Evolutionary conservation across 2,329 filamentous ascomycete species (phyloP).

Genomic region (Amphichorda felina): DNA sequence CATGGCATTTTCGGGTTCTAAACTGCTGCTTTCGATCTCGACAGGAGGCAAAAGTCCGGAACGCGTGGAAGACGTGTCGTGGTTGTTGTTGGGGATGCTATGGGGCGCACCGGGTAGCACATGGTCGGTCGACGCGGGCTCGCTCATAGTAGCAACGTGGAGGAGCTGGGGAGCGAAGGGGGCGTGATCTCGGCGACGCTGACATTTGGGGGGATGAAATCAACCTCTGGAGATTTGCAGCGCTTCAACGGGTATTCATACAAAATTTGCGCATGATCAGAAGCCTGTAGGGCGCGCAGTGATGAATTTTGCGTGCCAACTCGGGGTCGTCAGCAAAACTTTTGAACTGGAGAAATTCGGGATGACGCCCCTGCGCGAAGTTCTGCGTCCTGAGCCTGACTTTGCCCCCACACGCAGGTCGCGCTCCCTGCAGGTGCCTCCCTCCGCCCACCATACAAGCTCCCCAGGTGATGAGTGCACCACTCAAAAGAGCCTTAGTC

Average conservation of each 20-base stretch:
- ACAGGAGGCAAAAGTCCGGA: background rate
- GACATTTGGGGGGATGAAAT: constrained; percentile 46
- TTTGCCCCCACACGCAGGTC: no score
- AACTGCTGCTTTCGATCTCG: background rate
- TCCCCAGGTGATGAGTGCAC: no score
- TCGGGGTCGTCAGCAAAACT: constrained; percentile 36
- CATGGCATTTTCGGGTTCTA: background rate
- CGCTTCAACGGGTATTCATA: constrained; percentile 29
- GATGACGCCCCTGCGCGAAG: constrained; percentile 1
- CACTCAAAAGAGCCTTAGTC: constrained; percentile 1
- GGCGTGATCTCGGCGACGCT: constrained; percentile 41
- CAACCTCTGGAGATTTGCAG: constrained; percentile 40
- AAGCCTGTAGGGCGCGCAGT: constrained; percentile 31
- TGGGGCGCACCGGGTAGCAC: constrained; percentile 15
- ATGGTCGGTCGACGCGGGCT: constrained; percentile 44
- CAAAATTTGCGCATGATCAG: constrained; percentile 44
- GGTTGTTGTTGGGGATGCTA: constrained; percentile 1
- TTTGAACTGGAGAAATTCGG: constrained; percentile 16
- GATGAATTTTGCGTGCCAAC: constrained; percentile 30
- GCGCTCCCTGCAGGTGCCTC: no score
- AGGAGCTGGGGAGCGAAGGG: constrained; percentile 28
- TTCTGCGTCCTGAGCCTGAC: no score
- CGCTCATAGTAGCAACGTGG: constrained; percentile 40
- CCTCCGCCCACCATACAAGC: no score
- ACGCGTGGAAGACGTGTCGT: constrained; percentile 4